Base-by-base conservation (phyloP, 2,329 filamentous ascomycete species). In the Fusarium subglutinans region DNA sequence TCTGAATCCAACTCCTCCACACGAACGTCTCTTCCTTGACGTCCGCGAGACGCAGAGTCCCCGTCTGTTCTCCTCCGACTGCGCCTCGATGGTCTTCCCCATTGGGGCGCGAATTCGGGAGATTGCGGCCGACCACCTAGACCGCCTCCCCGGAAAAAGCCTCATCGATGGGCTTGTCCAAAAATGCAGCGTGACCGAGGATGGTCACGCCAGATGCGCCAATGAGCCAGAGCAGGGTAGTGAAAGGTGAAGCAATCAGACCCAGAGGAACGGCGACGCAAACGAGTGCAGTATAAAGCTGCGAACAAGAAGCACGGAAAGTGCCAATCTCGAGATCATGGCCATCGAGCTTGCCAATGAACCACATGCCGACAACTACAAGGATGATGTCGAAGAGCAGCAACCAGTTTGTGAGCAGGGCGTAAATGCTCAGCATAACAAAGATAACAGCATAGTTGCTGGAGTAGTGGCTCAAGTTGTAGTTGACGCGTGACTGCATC, bases 121-220 rank as follows among this genome's bases (percentile, higher is more conserved):
- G 95, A 93, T 96, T 93, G 96, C 96, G 96, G 96, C 94, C 96
- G 96, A 98, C 95, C 95, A 97, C 90, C 92, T 98, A 99, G 93
- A 99, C 96, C 95, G 96, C 96, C 96, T 99, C 96, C 95, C 97
- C 96, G 90, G 96, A 98, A 98, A 99, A 99, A 98, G 95, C 95
- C 95, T 97, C 96, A 92, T 98, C 96, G 88, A 98, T 98, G 69
- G 96, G 96, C 90, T 98, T 98, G 84, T 98, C 96, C 93, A 98
- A 92, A 82, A 98, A 91, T 74, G 95, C 90, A 78, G 96, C 96
- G 86, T 99, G 96, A 85, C 96, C 96, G 77, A 98, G 87, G 77
- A 98, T 97, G 82, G 92, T 94, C 82, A 98, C 94, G 83, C 94
- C 95, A 78, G 93, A 96, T 79, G 96, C 96, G 82, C 96, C 96